Evolutionary conservation across 2,329 filamentous ascomycete genomes (phyloP).

Genomic region (Colletotrichum magnum): DNA sequence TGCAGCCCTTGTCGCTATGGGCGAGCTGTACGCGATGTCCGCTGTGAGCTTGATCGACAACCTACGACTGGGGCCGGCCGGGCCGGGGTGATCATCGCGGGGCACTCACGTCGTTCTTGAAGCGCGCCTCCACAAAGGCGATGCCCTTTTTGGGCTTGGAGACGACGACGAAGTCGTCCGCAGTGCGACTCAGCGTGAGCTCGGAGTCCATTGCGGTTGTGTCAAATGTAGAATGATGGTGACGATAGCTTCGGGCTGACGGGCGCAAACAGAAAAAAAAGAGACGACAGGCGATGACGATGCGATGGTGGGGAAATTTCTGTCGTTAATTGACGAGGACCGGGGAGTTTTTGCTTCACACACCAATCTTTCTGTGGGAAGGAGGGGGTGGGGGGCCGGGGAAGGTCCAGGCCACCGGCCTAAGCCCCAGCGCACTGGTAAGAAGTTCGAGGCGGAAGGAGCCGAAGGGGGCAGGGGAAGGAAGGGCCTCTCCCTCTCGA

Average conservation of each 20-base stretch:
- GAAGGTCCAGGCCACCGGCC: neutral
- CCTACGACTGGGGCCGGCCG: neutral
- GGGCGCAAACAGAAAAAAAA: neutral
- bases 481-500: neutral
- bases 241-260: neutral
- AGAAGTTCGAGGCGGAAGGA: neutral
- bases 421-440: slow-evolving; percentile 10
- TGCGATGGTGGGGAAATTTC: slow-evolving; percentile 22
- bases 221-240: neutral
- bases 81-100: neutral
- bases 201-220: slow-evolving; percentile 20
- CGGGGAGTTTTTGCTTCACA: slow-evolving; percentile 12
- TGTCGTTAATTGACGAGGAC: slow-evolving; percentile 28
- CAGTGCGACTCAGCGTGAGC: slow-evolving; percentile 13
- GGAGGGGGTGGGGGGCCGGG: neutral
- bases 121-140: slow-evolving; percentile 35
- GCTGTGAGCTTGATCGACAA: slow-evolving; percentile 5
- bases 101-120: slow-evolving; percentile 24
- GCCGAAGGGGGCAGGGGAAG: slow-evolving; percentile 6
- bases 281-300: slow-evolving; percentile 2
- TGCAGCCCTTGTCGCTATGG: slow-evolving; percentile 31
- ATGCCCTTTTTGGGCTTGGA: slow-evolving; percentile 34
- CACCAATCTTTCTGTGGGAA: neutral
- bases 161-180: slow-evolving; percentile 31
- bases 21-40: slow-evolving; percentile 4